Evolutionary conservation across 495 filamentous ascomycete species (phyloP), one percentile per base, ranked within the genome.

Genomic region (Hypoxylon trugodes): DNA sequence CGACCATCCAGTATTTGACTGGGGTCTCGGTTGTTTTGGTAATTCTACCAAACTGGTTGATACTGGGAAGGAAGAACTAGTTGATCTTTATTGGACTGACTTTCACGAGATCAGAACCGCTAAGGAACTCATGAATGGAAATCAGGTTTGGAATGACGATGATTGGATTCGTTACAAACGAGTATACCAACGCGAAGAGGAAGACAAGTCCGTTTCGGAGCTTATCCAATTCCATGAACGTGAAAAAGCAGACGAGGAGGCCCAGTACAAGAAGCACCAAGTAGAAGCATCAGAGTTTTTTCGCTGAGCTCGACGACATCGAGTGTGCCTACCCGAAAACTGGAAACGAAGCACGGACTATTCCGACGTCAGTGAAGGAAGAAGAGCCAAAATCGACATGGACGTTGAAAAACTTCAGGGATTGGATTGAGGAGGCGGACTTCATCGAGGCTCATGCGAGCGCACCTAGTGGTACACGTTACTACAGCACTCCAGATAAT

Each of bases 371-470:
- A 6, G 5, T 18, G 2, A 18, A 40, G 2, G 7, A 8, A 7
- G 12, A 47, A 37, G n/a, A 18, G n/a, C 3, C 6, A 3, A 15
- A 37, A 25, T 21, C 26, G 33, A 24, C 19, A 15, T 43, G 22
- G 38, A 6, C 1, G 1, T 21, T 19, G 1, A 21, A 12, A 4
- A 18, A 9, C 26, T 61, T 62, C 35, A 18, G 7, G 7, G 64
- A 67, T 32, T 67, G 64, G 64, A 62, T 67, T 7, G 64, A 61
- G 13, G 64, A 58, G 24, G 50, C 53, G 1, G 64, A 59, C 2
- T 58, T 61, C 8, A 21, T 59, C 3, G 64, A 67, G 30, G 5
- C 57, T 9, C 21, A 54, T 15, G 38, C 35, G 5, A 35, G 18
- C 10, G 38, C 33, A 16, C 56, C 63, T 3, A 18, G 6, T 8